Evolutionary conservation across 2,329 filamentous ascomycete genomes (phyloP).

Genomic region (Neoascochyta sp.): DNA sequence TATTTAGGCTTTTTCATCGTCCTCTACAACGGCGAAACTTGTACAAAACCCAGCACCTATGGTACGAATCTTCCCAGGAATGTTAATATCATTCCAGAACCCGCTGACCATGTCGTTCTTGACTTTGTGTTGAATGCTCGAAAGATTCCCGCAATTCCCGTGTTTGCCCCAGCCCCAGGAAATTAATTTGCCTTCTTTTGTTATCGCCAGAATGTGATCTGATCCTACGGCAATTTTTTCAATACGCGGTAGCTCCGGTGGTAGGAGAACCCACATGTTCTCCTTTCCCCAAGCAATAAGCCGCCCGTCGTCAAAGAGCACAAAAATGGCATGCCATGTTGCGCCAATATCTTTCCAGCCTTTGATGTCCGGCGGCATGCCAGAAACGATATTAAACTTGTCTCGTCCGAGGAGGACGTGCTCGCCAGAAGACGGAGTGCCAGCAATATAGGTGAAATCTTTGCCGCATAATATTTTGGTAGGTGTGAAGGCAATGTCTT

Average conservation of each 20-base stretch:
- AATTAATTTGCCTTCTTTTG: slow-evolving; percentile 62
- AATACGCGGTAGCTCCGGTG: slow-evolving; percentile 57
- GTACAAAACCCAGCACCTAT: slow-evolving; percentile 29
- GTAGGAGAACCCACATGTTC: slow-evolving; percentile 78
- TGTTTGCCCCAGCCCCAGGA: slow-evolving; percentile 98
- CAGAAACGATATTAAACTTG: slow-evolving; percentile 64
- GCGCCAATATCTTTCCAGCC: slow-evolving; percentile 68
- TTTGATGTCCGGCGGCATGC: slow-evolving; percentile 51
- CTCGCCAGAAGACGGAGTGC: slow-evolving; percentile 52
- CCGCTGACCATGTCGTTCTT: slow-evolving; percentile 29
- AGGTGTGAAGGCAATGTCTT: slow-evolving; percentile 58
- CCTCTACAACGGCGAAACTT: slow-evolving; percentile 22
- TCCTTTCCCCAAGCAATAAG: slow-evolving; percentile 76
- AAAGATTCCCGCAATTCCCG: slow-evolving; percentile 74
- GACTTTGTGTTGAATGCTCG: slow-evolving; percentile 6
- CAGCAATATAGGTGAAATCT: slow-evolving; percentile 76
- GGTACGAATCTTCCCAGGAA: slow-evolving; percentile 19
- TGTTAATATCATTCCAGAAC: slow-evolving; percentile 26
- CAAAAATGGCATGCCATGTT: slow-evolving; percentile 78
- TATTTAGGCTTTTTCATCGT: not conserved
- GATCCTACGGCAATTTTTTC: slow-evolving; percentile 74
- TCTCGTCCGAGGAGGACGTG: slow-evolving; percentile 68
- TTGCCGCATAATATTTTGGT: slow-evolving; percentile 70
- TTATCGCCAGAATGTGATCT: slow-evolving; percentile 79
- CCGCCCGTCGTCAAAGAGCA: slow-evolving; percentile 59